These are phyloP conservation scores for Tulasnella sp. DNA, from an alignment of 768 basidiomycete genomes.

Conservation along the genomic window DNA sequence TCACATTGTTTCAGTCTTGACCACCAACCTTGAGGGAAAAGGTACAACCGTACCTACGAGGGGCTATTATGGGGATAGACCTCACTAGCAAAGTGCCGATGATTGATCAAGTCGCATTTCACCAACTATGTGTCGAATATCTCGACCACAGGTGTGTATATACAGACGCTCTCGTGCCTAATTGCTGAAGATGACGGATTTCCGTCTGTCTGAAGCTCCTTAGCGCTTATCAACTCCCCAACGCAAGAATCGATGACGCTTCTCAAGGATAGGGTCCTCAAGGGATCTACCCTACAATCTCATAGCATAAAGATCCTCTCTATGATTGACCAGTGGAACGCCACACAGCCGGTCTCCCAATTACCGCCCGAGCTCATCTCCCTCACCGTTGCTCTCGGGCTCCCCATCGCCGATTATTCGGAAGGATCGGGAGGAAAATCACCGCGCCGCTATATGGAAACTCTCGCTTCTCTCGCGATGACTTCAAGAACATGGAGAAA, in stretches of 20 bases:
- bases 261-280: neutral
- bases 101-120: too few species aligned
- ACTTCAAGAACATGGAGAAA: neutral
- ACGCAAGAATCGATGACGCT: neutral
- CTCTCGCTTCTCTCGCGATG: neutral
- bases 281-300: neutral
- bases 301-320: neutral
- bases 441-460: neutral
- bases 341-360: neutral
- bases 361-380: neutral
- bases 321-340: neutral
- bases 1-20: too few species aligned
- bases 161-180: too few species aligned
- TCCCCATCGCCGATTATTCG: neutral
- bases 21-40: too few species aligned
- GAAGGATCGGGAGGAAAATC: neutral
- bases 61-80: too few species aligned
- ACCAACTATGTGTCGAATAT: too few species aligned
- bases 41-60: too few species aligned
- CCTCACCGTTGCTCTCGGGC: neutral
- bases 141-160: too few species aligned
- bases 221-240: neutral
- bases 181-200: too few species aligned
- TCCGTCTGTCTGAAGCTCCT: too few species aligned
- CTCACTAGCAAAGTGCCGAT: too few species aligned